Percentiles rank a stretch among this genome's conserved stretches.
Evolutionary conservation across 331 rosid species (phyloP).

Genomic region (Telfairia occidentalis): DNA sequence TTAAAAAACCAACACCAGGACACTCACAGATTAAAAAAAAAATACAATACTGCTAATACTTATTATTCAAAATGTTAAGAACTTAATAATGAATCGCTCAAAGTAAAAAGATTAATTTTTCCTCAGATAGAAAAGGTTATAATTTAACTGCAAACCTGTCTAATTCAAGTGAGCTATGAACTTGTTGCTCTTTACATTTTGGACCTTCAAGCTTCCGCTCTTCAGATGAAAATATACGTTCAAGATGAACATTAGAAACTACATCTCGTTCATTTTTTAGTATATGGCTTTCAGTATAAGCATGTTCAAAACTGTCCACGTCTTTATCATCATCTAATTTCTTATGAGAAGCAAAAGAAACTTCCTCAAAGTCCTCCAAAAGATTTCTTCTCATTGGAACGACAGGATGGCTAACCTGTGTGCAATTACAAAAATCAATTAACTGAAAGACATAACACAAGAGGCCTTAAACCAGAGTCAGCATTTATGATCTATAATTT

Average conservation of each 20-base stretch:
- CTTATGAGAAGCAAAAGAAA: neutral
- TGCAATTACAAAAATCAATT: neutral
- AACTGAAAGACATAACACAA: neutral
- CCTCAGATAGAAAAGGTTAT: neutral
- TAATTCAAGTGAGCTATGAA: neutral
- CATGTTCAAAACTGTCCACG: neutral
- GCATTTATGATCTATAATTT: neutral
- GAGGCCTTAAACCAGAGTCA: neutral
- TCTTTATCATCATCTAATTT: neutral
- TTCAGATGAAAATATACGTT: neutral
- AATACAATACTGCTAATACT: neutral
- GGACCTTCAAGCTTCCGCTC: neutral
- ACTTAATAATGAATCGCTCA: neutral
- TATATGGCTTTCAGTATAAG: neutral
- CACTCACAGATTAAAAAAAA: too few species aligned
- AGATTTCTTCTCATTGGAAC: neutral
- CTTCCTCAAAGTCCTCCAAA: neutral
- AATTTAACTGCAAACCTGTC: constrained; percentile 3
- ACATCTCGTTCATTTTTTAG: neutral
- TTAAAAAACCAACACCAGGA: too few species aligned
- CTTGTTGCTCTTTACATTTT: neutral
- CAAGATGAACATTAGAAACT: neutral
- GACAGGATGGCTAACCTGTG: constrained; percentile 1
- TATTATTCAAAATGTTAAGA: neutral
- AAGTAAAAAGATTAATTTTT: neutral